These are phyloP conservation scores for Ustilago curta DNA, from an alignment of 1,284 basidiomycete genomes.

Conservation along the genomic window DNA sequence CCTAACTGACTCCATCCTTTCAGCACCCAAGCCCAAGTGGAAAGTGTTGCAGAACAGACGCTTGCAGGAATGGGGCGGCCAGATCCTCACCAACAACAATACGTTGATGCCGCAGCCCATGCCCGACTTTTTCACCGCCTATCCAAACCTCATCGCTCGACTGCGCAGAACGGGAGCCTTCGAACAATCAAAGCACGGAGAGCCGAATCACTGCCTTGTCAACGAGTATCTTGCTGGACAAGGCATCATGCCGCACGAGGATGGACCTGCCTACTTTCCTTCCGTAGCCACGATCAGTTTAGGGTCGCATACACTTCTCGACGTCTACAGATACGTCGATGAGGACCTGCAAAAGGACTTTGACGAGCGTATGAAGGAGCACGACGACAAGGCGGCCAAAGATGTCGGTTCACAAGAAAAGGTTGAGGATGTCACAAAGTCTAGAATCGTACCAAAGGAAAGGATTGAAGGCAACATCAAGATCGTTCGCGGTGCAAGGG, in stretches of 20 bases:
- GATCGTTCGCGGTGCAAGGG: slow-evolving; percentile 50
- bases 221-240: slow-evolving; percentile 84
- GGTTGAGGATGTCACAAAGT: slow-evolving; percentile 1
- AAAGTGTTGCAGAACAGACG: slow-evolving; percentile 78
- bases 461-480: slow-evolving; percentile 47
- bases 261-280: slow-evolving; percentile 87
- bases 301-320: slow-evolving; percentile 83
- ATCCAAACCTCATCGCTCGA: slow-evolving; percentile 79
- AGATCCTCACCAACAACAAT: slow-evolving; percentile 74
- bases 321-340: slow-evolving; percentile 80
- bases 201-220: slow-evolving; percentile 80
- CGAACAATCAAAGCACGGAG: slow-evolving; percentile 74
- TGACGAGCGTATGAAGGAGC: slow-evolving; percentile 37
- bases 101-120: slow-evolving; percentile 76
- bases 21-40: slow-evolving; percentile 85
- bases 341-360: slow-evolving; percentile 46
- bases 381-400: slow-evolving; percentile 19
- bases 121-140: slow-evolving; percentile 75
- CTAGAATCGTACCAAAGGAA: slow-evolving; percentile 40
- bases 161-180: slow-evolving; percentile 76
- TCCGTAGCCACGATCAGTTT: slow-evolving; percentile 90
- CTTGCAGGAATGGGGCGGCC: slow-evolving; percentile 73
- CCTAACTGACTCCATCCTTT: slow-evolving; percentile 76
- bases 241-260: slow-evolving; percentile 90
- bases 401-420: background rate